Evolutionary conservation across 2,329 filamentous ascomycete species (phyloP), one percentile per base, ranked within the genome.

Genomic region (Exophiala sideris): DNA sequence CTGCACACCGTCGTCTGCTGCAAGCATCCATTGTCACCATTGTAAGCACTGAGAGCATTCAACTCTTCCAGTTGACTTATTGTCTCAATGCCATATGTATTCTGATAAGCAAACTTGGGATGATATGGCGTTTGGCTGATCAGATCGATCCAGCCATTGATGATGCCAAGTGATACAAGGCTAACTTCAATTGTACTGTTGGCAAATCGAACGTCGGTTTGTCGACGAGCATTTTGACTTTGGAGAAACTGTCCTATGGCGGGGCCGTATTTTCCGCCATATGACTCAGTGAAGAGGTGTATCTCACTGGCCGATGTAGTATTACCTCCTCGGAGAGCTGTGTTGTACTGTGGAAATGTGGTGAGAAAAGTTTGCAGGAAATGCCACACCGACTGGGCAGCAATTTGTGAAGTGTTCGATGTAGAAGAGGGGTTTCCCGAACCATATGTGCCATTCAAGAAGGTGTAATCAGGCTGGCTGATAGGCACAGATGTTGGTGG

Each of bases 91-190:
- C 78, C 81, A 65, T 88, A 91, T 0, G 84, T 73, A 53, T 76
- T 76, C 11, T 58, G 29, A 46, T 68, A 70, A 4, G 73, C 71
- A 45, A 72, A 73, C 21, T 68, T 65, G 1, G 72, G 70, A 53
- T 74, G 74, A 44, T 65, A 71, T 1, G 64, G 65, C 5, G 61
- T 61, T 48, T 89, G 84, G 1, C 83, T 75, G 29, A 83, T 67
- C 61, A 80, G 76, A 64, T 91, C 88, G 34, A 90, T 73, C 59
- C 85, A 82, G 10, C 86, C 87, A 66, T 90, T 88, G 54, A 89
- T 74, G 54, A 91, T 86, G 18, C 86, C 86, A 0, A 90, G 69
- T 0, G 85, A 81, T 11, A 73, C 73, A 7, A 90, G 54, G 3
- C 46, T 57, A 40, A 65, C 20, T 9, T 58, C 50, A 14, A 63